Evolutionary conservation across 2,329 filamentous ascomycete species (phyloP), one percentile per base, ranked within the genome.

Genomic region (Hymenoscyphus infarciens): DNA sequence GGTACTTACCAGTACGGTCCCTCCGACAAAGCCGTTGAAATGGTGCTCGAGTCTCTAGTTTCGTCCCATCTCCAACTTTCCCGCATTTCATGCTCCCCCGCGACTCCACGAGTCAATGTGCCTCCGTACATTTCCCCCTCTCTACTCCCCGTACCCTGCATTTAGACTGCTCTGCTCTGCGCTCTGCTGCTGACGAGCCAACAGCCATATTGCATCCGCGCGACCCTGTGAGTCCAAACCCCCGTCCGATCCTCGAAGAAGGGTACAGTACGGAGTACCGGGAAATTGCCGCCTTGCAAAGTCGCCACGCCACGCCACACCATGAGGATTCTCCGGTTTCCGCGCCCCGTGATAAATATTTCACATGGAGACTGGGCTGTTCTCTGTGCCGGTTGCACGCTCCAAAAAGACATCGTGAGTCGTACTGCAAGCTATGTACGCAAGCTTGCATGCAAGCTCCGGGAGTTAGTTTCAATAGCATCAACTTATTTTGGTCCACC

Each of bases 111-210:
- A n/a, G n/a, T n/a, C 10, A 11, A 38, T 38, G 33, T 15, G 33
- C 10, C 33, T n/a, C n/a, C n/a, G n/a, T 38, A 38, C 33, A 38
- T 38, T 15, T 38, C 33, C 33, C 15, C 5, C 35, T 19, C 27
- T 54, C 55, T 27, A 56, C n/a, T n/a, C n/a, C n/a, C n/a, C n/a
- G n/a, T n/a, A n/a, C 63, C 61, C 63, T 63, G 33, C 33, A 35
- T 35, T 35, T 35, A 10, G 33, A 35, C 13, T 15, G n/a, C n/a
- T n/a, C n/a, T n/a, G n/a, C n/a, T n/a, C n/a, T n/a, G n/a, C n/a
- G n/a, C n/a, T n/a, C n/a, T n/a, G 33, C 33, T 35, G 63, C 64
- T 64, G 65, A 60, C 64, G 60, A 60, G 65, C 64, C 66, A 69
- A 54, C 39, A 31, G 42, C 11, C 13, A 38, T 38, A 38, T 38